Percentiles rank a stretch among this genome's conserved stretches.
Evolutionary conservation across 2,329 filamentous ascomycete genomes (phyloP).

Genomic region (Alternaria triticina): DNA sequence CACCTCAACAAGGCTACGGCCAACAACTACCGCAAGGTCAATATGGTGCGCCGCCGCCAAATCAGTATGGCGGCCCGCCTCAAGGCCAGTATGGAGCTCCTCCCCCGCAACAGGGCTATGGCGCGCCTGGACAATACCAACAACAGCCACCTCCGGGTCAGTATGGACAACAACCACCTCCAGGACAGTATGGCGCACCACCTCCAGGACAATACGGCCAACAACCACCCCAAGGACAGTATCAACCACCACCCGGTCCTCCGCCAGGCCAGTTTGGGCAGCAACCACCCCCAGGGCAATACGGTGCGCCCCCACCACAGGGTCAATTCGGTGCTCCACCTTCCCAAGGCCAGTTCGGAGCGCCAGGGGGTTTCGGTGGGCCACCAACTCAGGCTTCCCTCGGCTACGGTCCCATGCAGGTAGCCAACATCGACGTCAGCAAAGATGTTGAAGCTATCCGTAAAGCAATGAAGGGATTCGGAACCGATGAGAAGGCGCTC

Average conservation of each 20-base stretch:
- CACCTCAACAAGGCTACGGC: constrained; percentile 38
- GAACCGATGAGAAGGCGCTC: constrained; percentile 81
- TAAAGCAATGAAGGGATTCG: constrained; percentile 90
- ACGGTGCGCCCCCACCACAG: constrained; percentile 12
- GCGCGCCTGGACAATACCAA: constrained; percentile 12
- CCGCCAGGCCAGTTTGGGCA: constrained; percentile 29
- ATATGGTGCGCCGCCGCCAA: constrained; percentile 48
- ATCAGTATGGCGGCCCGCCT: constrained; percentile 30
- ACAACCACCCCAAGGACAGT: constrained; percentile 29
- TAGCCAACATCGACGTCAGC: constrained; percentile 64
- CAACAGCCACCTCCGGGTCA: constrained; percentile 24
- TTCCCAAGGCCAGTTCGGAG: constrained; percentile 28
- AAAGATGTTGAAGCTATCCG: constrained; percentile 74
- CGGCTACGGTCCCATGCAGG: constrained; percentile 76
- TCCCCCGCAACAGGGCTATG: constrained; percentile 27
- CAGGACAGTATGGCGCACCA: constrained; percentile 10
- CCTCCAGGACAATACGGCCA: constrained; percentile 27
- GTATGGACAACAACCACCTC: constrained; percentile 44
- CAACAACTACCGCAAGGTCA: constrained; percentile 26
- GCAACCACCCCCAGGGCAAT: constrained; percentile 29
- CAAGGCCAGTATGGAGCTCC: constrained; percentile 30
- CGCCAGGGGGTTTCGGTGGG: constrained; percentile 42
- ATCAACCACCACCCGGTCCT: constrained; percentile 37
- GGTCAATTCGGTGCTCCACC: constrained; percentile 48
- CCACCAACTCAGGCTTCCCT: constrained; percentile 59